Conservation (phyloP, 2,329 filamentous ascomycete genomes). For the Ophiostoma himal-ulmi region DNA sequence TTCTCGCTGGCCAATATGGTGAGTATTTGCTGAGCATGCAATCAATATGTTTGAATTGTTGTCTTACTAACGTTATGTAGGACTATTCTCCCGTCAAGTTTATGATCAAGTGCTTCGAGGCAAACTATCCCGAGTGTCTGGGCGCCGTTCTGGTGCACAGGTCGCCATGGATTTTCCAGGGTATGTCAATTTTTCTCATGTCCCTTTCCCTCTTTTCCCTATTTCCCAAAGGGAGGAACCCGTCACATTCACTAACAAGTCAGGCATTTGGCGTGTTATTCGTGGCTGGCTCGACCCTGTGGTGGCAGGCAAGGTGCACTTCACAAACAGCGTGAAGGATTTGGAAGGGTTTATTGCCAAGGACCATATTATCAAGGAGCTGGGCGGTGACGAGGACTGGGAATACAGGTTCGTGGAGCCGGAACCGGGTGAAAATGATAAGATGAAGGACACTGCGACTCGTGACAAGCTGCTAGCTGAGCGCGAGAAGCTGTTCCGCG, state of each 20-base stretch:
- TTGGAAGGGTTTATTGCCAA: constrained; percentile 69
- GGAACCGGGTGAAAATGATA: constrained; percentile 64
- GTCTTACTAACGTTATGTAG: constrained; percentile 34
- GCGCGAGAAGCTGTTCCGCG: constrained; percentile 59
- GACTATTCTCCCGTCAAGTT: constrained; percentile 97
- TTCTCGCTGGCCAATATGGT: constrained; percentile 95
- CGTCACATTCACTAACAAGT: constrained; percentile 3
- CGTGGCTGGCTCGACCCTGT: constrained; percentile 95
- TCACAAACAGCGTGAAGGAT: constrained; percentile 76
- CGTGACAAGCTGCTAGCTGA: constrained; percentile 58
- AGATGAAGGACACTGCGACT: constrained; percentile 60
- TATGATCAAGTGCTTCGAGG: constrained; percentile 99
- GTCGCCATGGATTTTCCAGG: constrained; percentile 93
- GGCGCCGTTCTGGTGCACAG: constrained; percentile 91
- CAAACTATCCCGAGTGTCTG: constrained; percentile 92
- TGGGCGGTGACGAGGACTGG: constrained; percentile 83
- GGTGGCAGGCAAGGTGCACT: constrained; percentile 88
- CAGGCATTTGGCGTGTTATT: constrained; percentile 93
- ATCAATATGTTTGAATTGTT: background rate
- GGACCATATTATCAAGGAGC: constrained; percentile 68
- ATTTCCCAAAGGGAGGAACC: background rate
- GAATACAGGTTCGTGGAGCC: constrained; percentile 78
- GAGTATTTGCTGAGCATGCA: constrained; percentile 29
- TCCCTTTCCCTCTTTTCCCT: background rate
- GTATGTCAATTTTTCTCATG: constrained; percentile 39